Evolutionary conservation across 257 asterid species (phyloP), one percentile per base, ranked within the genome.

Genomic region (Agastache rugosa): DNA sequence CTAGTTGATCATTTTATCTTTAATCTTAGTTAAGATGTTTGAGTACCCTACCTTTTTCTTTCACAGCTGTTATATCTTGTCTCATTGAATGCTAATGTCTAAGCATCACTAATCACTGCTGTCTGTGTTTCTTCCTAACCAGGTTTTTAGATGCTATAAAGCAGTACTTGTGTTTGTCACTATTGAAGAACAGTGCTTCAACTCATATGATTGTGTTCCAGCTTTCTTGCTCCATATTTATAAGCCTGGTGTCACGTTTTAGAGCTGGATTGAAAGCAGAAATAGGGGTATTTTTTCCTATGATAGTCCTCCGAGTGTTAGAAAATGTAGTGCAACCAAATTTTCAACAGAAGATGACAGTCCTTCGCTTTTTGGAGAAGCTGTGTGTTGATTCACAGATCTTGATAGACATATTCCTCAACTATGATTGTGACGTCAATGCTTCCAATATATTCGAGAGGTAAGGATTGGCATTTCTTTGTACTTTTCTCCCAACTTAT

Each of bases 361-460:
- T 95, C 63, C 99, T 95, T 72, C 88, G 91, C 81, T 95, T 95
- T 87, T 88, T 92, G 76, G 97, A 89, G 90, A 95, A 81, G 89
- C 93, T 95, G 45, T 91, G 96, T 54, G 70, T 81, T 75, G 99
- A 92, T 84, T 93, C 99, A 7, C 99, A 95, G 87, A 91, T 92
- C 80, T 77, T 95, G 89, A 89, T 92, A 64, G 99, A 95, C 92
- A 92, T 95, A 85, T 95, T 95, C 83, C 96, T 95, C 63, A 95
- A 95, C 83, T 95, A 95, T 78, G 99, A 95, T 60, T 95, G 99
- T 82, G 99, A 95, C 83, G 98, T 95, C 80, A 95, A 92, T 87
- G 96, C 99, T 59, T 93, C 99, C 62, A 95, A 95, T 89, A 91
- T 92, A 84, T 95, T 92, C 55, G 99, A 95, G 89, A 91, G 99